Evolutionary conservation across 1,139 yeast species (phyloP).

Genomic region (Petasospora fabianii): DNA sequence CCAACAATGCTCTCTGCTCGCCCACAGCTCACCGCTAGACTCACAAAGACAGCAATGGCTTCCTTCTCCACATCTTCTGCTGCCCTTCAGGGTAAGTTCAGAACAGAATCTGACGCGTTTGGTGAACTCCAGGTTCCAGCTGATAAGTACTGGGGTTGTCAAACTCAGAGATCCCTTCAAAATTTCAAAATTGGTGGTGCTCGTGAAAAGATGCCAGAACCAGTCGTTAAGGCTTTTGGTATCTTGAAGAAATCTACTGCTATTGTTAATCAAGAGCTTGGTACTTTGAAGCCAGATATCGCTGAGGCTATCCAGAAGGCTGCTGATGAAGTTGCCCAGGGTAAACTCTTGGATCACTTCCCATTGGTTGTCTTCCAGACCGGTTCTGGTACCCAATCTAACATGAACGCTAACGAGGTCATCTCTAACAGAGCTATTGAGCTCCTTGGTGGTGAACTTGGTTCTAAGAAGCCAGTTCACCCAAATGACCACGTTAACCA

Average conservation of each 20-base stretch:
- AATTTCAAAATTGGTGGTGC: conserved; percentile 95
- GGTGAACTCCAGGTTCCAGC: conserved; percentile 91
- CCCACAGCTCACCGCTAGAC: not conserved
- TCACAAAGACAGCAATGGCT: conserved; percentile 5
- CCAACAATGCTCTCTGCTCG: not conserved
- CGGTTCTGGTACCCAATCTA: conserved; percentile 97
- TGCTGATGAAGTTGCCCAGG: conserved; percentile 91
- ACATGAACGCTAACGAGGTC: conserved; percentile 98
- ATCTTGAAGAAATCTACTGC: conserved; percentile 93
- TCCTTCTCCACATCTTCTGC: conserved; percentile 10
- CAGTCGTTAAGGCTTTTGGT: conserved; percentile 90
- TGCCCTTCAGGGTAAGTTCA: conserved; percentile 30
- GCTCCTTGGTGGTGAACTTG: conserved; percentile 84
- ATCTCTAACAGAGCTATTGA: conserved; percentile 98
- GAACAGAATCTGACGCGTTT: conserved; percentile 92
- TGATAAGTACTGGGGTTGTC: conserved; percentile 95
- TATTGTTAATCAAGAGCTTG: conserved; percentile 78
- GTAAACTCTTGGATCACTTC: conserved; percentile 89
- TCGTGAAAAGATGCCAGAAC: conserved; percentile 87
- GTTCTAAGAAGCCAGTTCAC: conserved; percentile 91
- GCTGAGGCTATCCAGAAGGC: conserved; percentile 87
- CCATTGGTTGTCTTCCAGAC: conserved; percentile 98
- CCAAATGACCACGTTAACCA: conserved; percentile 98
- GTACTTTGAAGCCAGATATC: conserved; percentile 76
- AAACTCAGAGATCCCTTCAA: conserved; percentile 88